Evolutionary conservation across 306 rosid species (phyloP), one percentile per base, ranked within the genome.

Genomic region (Delonix regia): DNA sequence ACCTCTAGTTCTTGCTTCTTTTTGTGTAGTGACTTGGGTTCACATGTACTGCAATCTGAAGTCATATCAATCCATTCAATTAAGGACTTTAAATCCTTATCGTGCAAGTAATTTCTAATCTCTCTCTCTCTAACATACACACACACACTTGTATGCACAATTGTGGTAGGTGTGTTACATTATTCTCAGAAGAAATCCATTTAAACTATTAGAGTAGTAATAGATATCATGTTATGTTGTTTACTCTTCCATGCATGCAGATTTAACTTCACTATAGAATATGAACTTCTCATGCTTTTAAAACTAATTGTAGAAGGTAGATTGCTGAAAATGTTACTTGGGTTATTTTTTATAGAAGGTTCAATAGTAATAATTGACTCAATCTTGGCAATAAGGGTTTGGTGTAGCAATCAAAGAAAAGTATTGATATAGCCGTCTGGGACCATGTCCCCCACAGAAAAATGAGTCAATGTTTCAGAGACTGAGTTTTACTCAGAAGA

Each of bases 41-140:
- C 99, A 94, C 87, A 92, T 94, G 99, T 90, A 89, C 89, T 89
- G 93, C 90, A 94, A 94, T 88, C 90, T 94, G 75, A 94, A 92
- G 84, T 94, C 99, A 3, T 94, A 94, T 85, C 94, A 89, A 72
- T 91, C 97, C 78, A 94, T 94, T 85, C 91, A 88, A 80, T 8
- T 94, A 33, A 87, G 99, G 90, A 94, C 94, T 38, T 72, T 94
- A 85, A 94, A 94, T 82, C 97, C 99, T 86, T 90, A 90, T 75
- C 97, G 97, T 69, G 95, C 99, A 82, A 94, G 99, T 94, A 94
- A 80, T 39, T 83, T 45, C 61, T 42, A 33, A 18, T 79, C 84
- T 55, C 41, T 27, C 27, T 38, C 38, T 68, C 78, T 9, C 22
- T 73, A 15, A 6, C 72, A 57, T 69, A 4, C 49, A 45, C 56